Conservation (phyloP, 495 filamentous ascomycete species). For the Xylaria curta region DNA sequence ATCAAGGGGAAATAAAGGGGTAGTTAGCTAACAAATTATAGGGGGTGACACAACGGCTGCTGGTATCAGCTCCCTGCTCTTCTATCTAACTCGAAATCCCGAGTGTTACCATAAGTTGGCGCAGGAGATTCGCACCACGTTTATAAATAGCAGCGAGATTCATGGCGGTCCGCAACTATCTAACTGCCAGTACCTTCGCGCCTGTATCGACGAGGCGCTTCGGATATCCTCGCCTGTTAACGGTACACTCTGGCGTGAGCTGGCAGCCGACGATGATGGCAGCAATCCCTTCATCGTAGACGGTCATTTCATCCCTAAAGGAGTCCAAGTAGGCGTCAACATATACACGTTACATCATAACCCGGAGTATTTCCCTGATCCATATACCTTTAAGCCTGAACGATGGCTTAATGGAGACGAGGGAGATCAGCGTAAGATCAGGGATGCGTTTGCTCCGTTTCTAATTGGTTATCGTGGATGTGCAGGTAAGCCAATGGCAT, state of each 20-base stretch:
- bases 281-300: slow-evolving; percentile 51
- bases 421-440: slow-evolving; percentile 7
- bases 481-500: slow-evolving; percentile 64
- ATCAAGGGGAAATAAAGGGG: background rate
- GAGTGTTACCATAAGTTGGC: slow-evolving; percentile 47
- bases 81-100: slow-evolving; percentile 41
- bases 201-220: slow-evolving; percentile 65
- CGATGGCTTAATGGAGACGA: slow-evolving; percentile 43
- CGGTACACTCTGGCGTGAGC: slow-evolving; percentile 53
- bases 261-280: slow-evolving; percentile 11
- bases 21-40: background rate
- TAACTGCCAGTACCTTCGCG: slow-evolving; percentile 52
- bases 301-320: slow-evolving; percentile 34
- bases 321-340: slow-evolving; percentile 45
- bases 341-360: slow-evolving; percentile 51
- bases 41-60: slow-evolving; percentile 28
- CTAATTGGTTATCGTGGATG: slow-evolving; percentile 63
- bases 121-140: slow-evolving; percentile 46
- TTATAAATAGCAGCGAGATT: slow-evolving; percentile 46
- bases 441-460: slow-evolving; percentile 60
- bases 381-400: slow-evolving; percentile 47
- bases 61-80: slow-evolving; percentile 19
- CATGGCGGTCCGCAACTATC: slow-evolving; percentile 46
- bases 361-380: slow-evolving; percentile 43
- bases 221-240: slow-evolving; percentile 61